Conservation (phyloP, 78 protist species). For the Tieghemostelium lacteum region DNA sequence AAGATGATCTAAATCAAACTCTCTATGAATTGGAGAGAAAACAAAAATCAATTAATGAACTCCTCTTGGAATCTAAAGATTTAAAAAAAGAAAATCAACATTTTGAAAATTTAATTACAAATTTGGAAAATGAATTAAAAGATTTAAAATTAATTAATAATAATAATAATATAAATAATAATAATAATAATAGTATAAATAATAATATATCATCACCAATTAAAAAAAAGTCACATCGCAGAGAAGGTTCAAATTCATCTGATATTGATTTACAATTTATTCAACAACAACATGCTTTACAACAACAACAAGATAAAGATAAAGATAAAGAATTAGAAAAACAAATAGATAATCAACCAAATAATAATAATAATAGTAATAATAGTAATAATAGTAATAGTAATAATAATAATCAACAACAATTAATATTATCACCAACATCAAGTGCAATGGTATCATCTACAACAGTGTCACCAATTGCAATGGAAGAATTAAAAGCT, state of each 20-base stretch:
- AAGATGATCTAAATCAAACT: slow-evolving; percentile 1
- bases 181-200: too few species aligned
- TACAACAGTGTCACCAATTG: neutral
- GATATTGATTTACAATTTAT: neutral
- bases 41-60: slow-evolving; percentile 30
- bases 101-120: neutral
- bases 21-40: slow-evolving; percentile 36
- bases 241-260: slow-evolving; percentile 24
- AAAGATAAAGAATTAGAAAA: neutral
- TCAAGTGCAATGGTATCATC: neutral
- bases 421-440: neutral
- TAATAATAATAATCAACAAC: neutral
- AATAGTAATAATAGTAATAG: neutral
- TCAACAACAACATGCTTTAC: neutral
- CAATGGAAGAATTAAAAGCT: neutral
- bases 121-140: neutral
- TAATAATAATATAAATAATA: slow-evolving; percentile 11
- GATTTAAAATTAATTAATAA: neutral
- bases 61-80: slow-evolving; percentile 21
- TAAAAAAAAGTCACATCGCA: slow-evolving; percentile 20
- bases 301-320: neutral
- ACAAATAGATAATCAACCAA: neutral
- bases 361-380: neutral
- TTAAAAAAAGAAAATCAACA: neutral
- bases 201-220: neutral